Evolutionary conservation across 1,139 yeast genomes (phyloP).

Genomic region (Lodderomyces oxycetoniae): DNA sequence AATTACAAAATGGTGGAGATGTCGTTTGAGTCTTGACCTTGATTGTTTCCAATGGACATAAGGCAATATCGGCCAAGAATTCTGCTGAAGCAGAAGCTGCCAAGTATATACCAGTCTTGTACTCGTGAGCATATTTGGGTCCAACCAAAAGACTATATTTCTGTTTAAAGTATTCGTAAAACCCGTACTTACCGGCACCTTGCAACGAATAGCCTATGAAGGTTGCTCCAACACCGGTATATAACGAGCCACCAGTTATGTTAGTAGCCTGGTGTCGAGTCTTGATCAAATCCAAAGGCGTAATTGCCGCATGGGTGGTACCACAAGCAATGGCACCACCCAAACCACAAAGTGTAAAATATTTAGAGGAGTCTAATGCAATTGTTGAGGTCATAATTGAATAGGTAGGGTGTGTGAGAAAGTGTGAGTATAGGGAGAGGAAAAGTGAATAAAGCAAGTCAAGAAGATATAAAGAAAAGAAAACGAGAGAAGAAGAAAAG

Average conservation of each 20-base stretch:
- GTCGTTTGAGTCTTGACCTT: conserved; percentile 92
- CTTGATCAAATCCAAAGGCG: conserved; percentile 90
- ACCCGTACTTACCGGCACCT: conserved; percentile 96
- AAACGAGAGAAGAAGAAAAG: too few relatives aligned
- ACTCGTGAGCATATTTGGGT: conserved; percentile 53
- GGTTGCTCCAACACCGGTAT: conserved; percentile 88
- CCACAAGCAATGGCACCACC: conserved; percentile 95
- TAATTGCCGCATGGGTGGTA: conserved; percentile 88
- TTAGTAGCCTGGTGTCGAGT: conserved; percentile 88
- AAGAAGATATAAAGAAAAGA: too few relatives aligned
- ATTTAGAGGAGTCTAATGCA: too few relatives aligned
- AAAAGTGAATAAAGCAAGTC: too few relatives aligned
- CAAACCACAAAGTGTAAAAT: conserved; percentile 74
- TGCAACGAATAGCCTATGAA: conserved; percentile 87
- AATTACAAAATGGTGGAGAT: conserved; percentile 70
- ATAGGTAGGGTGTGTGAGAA: too few relatives aligned
- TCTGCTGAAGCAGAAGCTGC: conserved; percentile 92
- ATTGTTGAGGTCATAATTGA: too few relatives aligned
- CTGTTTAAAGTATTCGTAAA: conserved; percentile 85
- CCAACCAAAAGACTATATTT: conserved; percentile 68
- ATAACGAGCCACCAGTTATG: conserved; percentile 71
- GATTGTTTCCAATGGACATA: conserved; percentile 92
- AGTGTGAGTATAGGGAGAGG: too few relatives aligned
- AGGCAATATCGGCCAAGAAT: conserved; percentile 78
- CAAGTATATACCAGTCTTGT: conserved; percentile 70